phyloP scores from a whole-genome alignment of 345 rosid species.

The Euphorbia lathyris region DNA sequence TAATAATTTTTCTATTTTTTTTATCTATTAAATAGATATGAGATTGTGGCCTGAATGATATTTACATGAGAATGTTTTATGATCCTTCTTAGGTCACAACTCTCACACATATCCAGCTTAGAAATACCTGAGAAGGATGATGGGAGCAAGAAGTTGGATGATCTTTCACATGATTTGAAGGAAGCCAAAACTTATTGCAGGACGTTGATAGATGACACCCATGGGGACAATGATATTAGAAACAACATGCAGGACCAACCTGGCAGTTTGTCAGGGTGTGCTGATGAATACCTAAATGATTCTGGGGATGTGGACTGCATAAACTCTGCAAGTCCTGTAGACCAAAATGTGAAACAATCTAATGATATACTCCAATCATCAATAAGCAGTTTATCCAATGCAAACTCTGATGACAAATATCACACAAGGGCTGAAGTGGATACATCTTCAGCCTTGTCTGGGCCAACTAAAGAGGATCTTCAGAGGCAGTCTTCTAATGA shows the following conservation, averaged over 20 bases:
- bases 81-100: conserved; percentile 32
- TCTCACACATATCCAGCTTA: conserved; percentile 18
- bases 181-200: conserved; percentile 14
- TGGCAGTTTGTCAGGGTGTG: conserved; percentile 33
- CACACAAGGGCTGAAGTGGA: conserved; percentile 10
- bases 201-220: conserved; percentile 11
- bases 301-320: conserved; percentile 33
- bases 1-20: too few relatives aligned
- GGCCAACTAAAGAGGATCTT: conserved; percentile 18
- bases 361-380: conserved; percentile 18
- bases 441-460: conserved; percentile 3
- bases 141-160: conserved; percentile 9
- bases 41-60: conserved; percentile 3
- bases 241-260: conserved; percentile 23
- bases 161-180: conserved; percentile 14
- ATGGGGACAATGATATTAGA: conserved; percentile 19
- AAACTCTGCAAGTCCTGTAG: conserved; percentile 23
- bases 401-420: conserved; percentile 16
- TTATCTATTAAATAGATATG: background rate
- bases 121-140: conserved; percentile 16
- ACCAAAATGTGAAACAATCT: conserved; percentile 18
- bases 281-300: conserved; percentile 43
- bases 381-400: conserved; percentile 14
- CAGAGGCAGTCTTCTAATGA: conserved; percentile 20
- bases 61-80: conserved; percentile 1